Conservation (phyloP, 106 monocot genomes). For the Platanthera zijinensis region DNA sequence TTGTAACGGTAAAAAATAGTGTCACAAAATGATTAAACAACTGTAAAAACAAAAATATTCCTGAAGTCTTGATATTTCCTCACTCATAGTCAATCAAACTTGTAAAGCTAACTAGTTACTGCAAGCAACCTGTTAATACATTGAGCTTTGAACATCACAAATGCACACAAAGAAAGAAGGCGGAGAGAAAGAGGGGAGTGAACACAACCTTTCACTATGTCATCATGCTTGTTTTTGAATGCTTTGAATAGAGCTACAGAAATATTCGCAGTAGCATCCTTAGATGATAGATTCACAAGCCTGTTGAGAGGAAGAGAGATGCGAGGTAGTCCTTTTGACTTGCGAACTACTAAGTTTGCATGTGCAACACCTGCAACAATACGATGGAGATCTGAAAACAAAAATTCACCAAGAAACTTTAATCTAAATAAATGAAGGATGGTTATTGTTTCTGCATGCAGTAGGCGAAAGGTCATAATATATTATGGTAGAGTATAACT, state of each 20-base stretch:
- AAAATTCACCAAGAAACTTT: neutral
- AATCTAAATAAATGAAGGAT: neutral
- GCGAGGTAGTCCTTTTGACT: conserved; percentile 68
- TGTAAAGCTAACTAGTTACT: neutral
- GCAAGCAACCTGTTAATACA: neutral
- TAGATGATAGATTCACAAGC: conserved; percentile 24
- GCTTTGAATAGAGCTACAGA: conserved; percentile 36
- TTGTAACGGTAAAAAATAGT: no score
- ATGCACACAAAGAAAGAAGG: neutral
- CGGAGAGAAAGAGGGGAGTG: neutral
- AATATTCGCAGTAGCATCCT: conserved; percentile 34
- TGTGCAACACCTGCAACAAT: neutral
- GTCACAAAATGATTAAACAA: neutral
- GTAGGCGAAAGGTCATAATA: neutral
- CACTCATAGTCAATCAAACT: neutral
- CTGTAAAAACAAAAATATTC: neutral
- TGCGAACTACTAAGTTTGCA: conserved; percentile 48
- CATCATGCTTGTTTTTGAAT: conserved; percentile 36
- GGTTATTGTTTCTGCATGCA: neutral
- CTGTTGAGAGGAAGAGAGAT: conserved; percentile 48
- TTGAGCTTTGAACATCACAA: neutral
- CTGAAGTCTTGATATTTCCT: neutral
- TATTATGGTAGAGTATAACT: neutral
- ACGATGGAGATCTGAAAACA: neutral
- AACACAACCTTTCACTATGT: conserved; percentile 32